Evolutionary conservation across 2,329 filamentous ascomycete genomes (phyloP).

Genomic region (Aspergillus vadensis): DNA sequence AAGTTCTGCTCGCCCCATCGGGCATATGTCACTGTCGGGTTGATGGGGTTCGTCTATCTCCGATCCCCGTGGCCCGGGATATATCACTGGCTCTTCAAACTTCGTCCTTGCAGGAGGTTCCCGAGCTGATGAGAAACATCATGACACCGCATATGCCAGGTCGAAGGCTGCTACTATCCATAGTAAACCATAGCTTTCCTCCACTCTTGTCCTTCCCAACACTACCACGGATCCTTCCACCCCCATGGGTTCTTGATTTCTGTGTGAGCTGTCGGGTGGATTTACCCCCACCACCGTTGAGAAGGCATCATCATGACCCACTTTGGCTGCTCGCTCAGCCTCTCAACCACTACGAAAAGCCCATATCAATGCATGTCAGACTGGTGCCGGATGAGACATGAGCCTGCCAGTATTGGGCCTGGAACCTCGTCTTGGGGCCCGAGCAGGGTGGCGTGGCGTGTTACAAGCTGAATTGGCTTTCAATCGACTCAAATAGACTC

Average conservation of each 20-base stretch:
- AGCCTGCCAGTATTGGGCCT: not conserved
- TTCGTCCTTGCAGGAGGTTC: not conserved
- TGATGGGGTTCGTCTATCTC: not conserved
- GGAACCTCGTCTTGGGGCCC: conserved; percentile 6
- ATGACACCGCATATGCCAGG: not conserved
- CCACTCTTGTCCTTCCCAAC: not conserved
- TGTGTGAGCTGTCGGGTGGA: conserved; percentile 4
- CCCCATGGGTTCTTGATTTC: not conserved
- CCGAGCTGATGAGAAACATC: not conserved
- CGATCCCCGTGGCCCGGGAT: not conserved
- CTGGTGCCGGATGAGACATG: conserved; percentile 2
- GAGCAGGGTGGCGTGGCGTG: conserved; percentile 5
- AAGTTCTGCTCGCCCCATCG: not conserved
- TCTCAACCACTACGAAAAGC: not conserved
- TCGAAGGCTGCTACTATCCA: too few species aligned
- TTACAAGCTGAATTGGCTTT: conserved; percentile 1
- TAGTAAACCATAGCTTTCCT: not conserved
- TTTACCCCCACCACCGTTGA: not conserved
- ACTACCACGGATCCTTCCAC: not conserved
- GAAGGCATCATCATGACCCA: not conserved
- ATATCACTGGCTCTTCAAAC: not conserved
- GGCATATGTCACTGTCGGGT: not conserved
- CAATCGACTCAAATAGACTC: not conserved
- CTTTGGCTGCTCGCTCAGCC: not conserved
- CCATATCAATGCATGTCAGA: conserved; percentile 9